Base-by-base conservation (phyloP, 371 early-diverging fungal species). In the Phascolomyces articulosus region DNA sequence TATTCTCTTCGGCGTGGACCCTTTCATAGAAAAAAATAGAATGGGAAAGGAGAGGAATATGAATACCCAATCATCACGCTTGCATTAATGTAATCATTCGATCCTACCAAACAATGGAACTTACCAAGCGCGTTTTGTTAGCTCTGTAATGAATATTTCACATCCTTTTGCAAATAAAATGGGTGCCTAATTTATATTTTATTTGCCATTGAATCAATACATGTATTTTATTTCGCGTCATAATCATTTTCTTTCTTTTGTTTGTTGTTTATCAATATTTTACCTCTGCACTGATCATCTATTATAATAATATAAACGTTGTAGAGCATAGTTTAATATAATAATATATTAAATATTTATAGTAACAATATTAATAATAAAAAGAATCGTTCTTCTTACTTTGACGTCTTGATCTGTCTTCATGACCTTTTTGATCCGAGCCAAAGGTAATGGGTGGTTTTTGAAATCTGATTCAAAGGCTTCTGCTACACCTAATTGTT, bases 341-440 rank as follows among this genome's bases (percentile, higher is more conserved):
- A 34, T 2, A 2, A n/a, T 27, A 56, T 38, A 6, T 38, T 38
- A 29, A 26, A 55, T 29, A 38, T 38, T 13, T 13, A 38, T 13
- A 38, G 13, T 6, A 9, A 38, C 38, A 47, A n/a, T n/a, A n/a
- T n/a, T n/a, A n/a, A n/a, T n/a, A n/a, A n/a, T n/a, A n/a, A n/a
- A n/a, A n/a, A n/a, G n/a, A n/a, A n/a, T n/a, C n/a, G n/a, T n/a
- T n/a, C n/a, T n/a, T 34, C 51, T 69, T 70, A 71, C 71, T 65
- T 80, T 63, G 64, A 78, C 81, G 66, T 98, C 98, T 58, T 97
- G 96, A 76, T 99, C 99, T 3, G 95, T 91, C 79, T 99, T 99
- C 99, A 99, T 99, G 47, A 99, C 96, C 73, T 99, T 96, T 74
- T 99, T 99, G 67, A 99, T 98, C 40, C 99, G 82, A n/a, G 99